Percentiles rank a stretch among this genome's conserved stretches.
phyloP scores from a whole-genome alignment of 1,139 yeast species.

The Pichia sp. region DNA sequence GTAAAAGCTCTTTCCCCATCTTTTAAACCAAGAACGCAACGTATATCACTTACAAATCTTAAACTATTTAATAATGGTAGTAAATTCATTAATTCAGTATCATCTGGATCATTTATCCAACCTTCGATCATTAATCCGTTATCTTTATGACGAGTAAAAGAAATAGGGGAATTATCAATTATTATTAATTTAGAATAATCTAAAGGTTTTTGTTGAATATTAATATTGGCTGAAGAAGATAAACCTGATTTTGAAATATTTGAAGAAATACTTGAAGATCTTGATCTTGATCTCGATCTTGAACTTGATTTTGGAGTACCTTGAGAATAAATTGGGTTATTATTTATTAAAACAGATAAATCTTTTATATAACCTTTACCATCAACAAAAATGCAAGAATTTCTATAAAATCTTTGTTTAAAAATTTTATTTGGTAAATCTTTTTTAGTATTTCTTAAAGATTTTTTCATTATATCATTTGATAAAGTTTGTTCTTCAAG shows the following conservation, averaged over 20 bases:
- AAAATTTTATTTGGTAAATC: slow-evolving; percentile 31
- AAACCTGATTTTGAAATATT: slow-evolving; percentile 1
- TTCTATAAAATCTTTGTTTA: slow-evolving; percentile 67
- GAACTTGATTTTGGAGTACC: slow-evolving; percentile 3
- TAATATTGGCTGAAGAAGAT: background rate
- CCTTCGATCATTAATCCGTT: slow-evolving; percentile 94
- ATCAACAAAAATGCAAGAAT: slow-evolving; percentile 67
- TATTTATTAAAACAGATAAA: slow-evolving; percentile 37
- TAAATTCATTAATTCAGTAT: slow-evolving; percentile 70
- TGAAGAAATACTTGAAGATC: slow-evolving; percentile 9
- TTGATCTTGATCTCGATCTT: slow-evolving; percentile 9
- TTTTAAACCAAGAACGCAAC: slow-evolving; percentile 69
- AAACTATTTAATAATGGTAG: slow-evolving; percentile 77
- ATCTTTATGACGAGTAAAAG: slow-evolving; percentile 75
- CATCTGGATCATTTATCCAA: slow-evolving; percentile 94
- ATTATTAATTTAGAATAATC: slow-evolving; percentile 72
- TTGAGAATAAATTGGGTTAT: background rate
- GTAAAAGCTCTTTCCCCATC: slow-evolving; percentile 65
- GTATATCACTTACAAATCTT: slow-evolving; percentile 79
- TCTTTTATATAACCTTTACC: slow-evolving; percentile 88
- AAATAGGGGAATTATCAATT: slow-evolving; percentile 86
- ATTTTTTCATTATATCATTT: slow-evolving; percentile 18
- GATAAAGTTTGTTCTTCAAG: slow-evolving; percentile 45
- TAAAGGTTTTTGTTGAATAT: background rate
- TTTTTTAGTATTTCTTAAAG: background rate